These are phyloP conservation scores for Salvia splendens DNA, from an alignment of 257 asterid genomes.

Conservation along the genomic window DNA sequence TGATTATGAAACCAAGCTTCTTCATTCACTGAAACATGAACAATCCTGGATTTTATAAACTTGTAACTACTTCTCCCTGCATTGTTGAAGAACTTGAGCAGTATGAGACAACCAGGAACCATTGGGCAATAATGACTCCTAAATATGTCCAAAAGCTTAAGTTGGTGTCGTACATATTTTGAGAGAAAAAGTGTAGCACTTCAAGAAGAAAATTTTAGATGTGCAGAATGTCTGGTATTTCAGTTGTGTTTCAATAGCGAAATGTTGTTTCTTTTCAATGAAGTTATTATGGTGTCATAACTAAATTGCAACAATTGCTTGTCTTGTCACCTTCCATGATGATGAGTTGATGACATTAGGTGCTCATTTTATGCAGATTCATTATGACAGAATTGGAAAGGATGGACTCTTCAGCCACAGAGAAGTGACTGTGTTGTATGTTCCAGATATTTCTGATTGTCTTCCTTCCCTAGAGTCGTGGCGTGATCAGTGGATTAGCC, in stretches of 20 bases:
- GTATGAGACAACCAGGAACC: neutral
- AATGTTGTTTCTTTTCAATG: conserved; percentile 6
- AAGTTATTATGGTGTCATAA: neutral
- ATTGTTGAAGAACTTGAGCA: neutral
- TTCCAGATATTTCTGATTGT: conserved; percentile 87
- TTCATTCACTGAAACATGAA: neutral
- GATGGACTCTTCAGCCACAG: conserved; percentile 88
- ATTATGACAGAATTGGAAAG: conserved; percentile 85
- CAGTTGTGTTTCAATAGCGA: conserved; percentile 1
- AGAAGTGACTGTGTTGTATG: conserved; percentile 83
- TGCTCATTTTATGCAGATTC: conserved; percentile 58
- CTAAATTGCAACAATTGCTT: conserved; percentile 2
- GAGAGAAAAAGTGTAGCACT: neutral
- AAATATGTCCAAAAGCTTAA: neutral
- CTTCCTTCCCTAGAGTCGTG: conserved; percentile 85
- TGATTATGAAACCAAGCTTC: neutral
- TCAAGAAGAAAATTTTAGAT: neutral
- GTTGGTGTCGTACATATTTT: neutral
- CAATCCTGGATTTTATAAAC: neutral
- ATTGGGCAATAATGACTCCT: neutral
- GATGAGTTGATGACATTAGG: conserved; percentile 20
- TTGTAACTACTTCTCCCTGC: neutral
- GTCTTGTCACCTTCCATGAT: conserved; percentile 17
- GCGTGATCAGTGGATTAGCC: conserved; percentile 81
- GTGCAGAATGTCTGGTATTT: neutral